Base-by-base conservation (phyloP, 129 eudicot genomes). In the Flaveria brownii region DNA sequence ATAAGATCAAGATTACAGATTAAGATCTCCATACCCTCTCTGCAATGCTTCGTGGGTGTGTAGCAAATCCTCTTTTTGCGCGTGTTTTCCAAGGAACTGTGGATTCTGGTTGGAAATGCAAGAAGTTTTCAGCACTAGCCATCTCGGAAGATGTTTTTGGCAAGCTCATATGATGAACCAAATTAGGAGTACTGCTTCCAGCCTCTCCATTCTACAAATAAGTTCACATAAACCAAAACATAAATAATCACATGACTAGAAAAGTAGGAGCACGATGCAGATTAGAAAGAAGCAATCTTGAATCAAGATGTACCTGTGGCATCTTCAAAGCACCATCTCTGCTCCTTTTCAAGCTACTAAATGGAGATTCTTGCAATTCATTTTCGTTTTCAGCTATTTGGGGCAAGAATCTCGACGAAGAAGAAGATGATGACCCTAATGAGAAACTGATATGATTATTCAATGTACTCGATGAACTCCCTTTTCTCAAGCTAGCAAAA, bases 41-140 rank as follows among this genome's bases (percentile, higher is more conserved):
- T 30, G 97, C 99, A 77, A 95, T 95, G 74, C 99, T 95, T 76
- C 97, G 78, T 17, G 99, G 99, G 67, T 95, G 99, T 62, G 99
- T 95, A 30, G 99, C 99, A 18, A 81, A 89, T 30, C 99, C 99
- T 84, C 99, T 78, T 82, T 95, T 95, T 43, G 99, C 99, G 26
- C 97, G 84, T n/a, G 86, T 82, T 76, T 88, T 90, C 78, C 90
- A 87, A 41, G 96, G 98, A 50, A 91, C 89, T 3, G 84, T 13
- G 2, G 87, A 22, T 18, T 91, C 96, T 63, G 82, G 96, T 82
- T 85, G 94, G 77, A 95, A 87, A 15, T 91, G 92, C 72, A 86
- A 77, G 64, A 85, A 84, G 15, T 86, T 95, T 68, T 89, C 97
- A 43, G 77, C 77, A 6, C 77, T 82, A 43, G 86, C 88, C 81